These are phyloP conservation scores for Eucalyptus regnans DNA, from an alignment of 345 rosid species.

Conservation along the genomic window DNA sequence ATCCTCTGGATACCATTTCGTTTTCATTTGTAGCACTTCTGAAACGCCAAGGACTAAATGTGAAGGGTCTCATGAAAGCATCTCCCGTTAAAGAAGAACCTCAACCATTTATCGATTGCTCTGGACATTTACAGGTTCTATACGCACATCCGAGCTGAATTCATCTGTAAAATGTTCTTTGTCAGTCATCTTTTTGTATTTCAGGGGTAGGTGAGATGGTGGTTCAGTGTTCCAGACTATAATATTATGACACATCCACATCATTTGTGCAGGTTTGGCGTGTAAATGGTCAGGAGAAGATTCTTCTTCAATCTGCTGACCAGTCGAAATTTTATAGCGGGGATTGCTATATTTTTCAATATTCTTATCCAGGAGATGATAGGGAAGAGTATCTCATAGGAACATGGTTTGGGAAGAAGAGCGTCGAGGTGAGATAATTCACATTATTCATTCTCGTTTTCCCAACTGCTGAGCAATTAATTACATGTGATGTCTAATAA, in stretches of 20 bases:
- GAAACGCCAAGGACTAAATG: constrained; percentile 88
- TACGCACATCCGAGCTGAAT: not conserved
- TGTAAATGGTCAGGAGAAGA: constrained; percentile 59
- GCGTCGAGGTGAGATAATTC: constrained; percentile 57
- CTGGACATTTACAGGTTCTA: constrained; percentile 87
- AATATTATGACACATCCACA: not conserved
- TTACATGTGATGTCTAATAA: not conserved
- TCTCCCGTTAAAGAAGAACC: constrained; percentile 77
- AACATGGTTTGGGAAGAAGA: constrained; percentile 91
- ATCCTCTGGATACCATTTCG: not conserved
- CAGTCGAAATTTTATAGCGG: constrained; percentile 86
- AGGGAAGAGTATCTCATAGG: constrained; percentile 86
- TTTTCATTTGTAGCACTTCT: constrained; percentile 52
- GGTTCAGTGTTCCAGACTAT: not conserved
- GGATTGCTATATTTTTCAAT: constrained; percentile 82
- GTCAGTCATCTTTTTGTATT: not conserved
- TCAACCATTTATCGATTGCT: constrained; percentile 78
- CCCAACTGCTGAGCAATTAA: not conserved
- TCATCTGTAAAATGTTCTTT: not conserved
- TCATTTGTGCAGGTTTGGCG: constrained; percentile 59
- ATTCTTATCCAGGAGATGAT: constrained; percentile 91
- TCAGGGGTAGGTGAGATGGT: not conserved
- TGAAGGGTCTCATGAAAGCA: constrained; percentile 75
- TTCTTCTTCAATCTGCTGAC: constrained; percentile 63
- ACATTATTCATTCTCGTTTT: not conserved